Evolutionary conservation across 495 filamentous ascomycete genomes (phyloP).

Genomic region (Bombardia bombarda): DNA sequence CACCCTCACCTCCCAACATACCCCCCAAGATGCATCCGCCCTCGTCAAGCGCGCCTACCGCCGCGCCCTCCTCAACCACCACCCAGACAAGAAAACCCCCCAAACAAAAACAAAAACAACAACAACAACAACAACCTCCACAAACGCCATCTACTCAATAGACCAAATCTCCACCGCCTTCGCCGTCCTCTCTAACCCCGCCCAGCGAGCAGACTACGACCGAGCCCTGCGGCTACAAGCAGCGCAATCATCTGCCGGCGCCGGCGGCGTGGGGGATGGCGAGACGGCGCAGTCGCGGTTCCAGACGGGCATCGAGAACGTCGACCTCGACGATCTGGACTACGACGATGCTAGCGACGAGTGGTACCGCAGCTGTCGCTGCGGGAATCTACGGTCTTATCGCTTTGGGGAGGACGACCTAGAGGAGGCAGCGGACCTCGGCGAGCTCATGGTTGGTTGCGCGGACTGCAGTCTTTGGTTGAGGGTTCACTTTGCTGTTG

Average conservation of each 20-base stretch:
- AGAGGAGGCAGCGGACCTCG: conserved; percentile 52
- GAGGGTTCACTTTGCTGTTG: conserved; percentile 61
- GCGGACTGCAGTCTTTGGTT: conserved; percentile 76
- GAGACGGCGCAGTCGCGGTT: conserved; percentile 25
- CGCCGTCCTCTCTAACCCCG: conserved; percentile 54
- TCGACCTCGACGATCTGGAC: conserved; percentile 75
- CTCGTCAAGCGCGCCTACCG: conserved; percentile 69
- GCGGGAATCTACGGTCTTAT: conserved; percentile 70
- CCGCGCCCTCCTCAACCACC: conserved; percentile 65
- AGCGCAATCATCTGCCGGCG: background rate
- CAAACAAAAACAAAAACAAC: conserved; percentile 8
- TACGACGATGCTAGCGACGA: conserved; percentile 36
- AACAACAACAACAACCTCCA: background rate
- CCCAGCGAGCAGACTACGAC: conserved; percentile 59
- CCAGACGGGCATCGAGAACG: conserved; percentile 63
- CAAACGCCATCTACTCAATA: conserved; percentile 36
- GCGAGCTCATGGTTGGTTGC: conserved; percentile 71
- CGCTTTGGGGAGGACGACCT: conserved; percentile 62
- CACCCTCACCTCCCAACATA: conserved; percentile 5
- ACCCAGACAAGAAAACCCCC: conserved; percentile 63
- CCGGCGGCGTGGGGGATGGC: background rate
- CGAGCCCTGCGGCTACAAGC: conserved; percentile 34
- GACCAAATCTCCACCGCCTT: conserved; percentile 78
- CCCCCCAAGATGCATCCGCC: conserved; percentile 3
- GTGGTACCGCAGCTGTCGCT: conserved; percentile 71